Evolutionary conservation across 495 filamentous ascomycete species (phyloP).

Genomic region (Hypomontagnella submonticulosa): DNA sequence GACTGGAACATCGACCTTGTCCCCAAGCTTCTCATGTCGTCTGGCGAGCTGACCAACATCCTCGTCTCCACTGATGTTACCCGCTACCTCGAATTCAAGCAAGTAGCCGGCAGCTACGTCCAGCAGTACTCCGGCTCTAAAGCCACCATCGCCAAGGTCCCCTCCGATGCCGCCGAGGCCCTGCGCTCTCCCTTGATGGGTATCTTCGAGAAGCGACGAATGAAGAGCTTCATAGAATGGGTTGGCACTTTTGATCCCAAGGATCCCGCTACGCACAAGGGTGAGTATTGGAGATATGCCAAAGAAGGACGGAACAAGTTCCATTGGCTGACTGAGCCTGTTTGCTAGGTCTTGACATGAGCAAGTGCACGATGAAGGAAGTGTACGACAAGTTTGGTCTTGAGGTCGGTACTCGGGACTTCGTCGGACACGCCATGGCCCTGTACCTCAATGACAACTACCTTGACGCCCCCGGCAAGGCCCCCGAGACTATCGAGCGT

Average conservation of each 20-base stretch:
- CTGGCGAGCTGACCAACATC: conserved; percentile 98
- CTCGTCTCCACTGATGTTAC: conserved; percentile 97
- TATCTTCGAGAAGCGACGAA: conserved; percentile 94
- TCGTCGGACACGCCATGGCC: conserved; percentile 98
- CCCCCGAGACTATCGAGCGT: conserved; percentile 88
- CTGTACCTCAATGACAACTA: conserved; percentile 91
- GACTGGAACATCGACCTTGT: conserved; percentile 99
- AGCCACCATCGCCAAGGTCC: conserved; percentile 95
- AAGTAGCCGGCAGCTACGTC: conserved; percentile 97
- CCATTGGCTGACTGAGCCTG: conserved; percentile 5
- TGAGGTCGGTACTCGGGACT: conserved; percentile 91
- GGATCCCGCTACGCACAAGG: conserved; percentile 86
- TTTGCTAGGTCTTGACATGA: conserved; percentile 80
- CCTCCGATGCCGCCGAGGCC: conserved; percentile 91
- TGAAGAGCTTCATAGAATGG: conserved; percentile 97
- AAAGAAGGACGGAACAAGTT: neutral
- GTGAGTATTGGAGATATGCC: conserved; percentile 57
- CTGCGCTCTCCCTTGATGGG: conserved; percentile 95
- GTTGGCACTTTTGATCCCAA: conserved; percentile 89
- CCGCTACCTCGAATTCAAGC: conserved; percentile 97
- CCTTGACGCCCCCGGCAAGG: conserved; percentile 74
- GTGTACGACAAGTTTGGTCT: conserved; percentile 98
- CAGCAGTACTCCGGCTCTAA: conserved; percentile 84
- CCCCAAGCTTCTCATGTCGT: conserved; percentile 97
- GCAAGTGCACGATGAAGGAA: conserved; percentile 87